phyloP scores from a whole-genome alignment of 148 eudicot species.

The Fagopyrum homotropicum region DNA sequence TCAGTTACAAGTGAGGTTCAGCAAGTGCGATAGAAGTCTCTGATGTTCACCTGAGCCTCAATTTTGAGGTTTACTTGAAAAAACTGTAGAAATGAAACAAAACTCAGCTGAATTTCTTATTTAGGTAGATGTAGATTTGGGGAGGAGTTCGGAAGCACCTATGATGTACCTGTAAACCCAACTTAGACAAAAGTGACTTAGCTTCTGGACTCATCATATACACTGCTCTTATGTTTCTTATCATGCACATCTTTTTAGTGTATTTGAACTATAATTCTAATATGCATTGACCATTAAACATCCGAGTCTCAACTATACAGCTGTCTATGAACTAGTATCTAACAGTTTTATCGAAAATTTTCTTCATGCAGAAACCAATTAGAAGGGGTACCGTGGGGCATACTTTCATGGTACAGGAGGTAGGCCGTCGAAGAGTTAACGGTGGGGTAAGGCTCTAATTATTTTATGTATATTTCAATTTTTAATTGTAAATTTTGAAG shows the following conservation, averaged over 20 bases:
- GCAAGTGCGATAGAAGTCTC: not conserved
- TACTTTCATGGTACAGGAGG: slow-evolving; percentile 75
- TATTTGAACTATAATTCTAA: not conserved
- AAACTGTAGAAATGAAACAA: not conserved
- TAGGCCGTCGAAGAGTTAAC: slow-evolving; percentile 61
- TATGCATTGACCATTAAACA: not conserved
- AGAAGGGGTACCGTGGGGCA: slow-evolving; percentile 76
- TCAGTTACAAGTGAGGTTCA: slow-evolving; percentile 1
- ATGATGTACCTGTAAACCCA: not conserved
- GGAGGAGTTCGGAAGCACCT: not conserved
- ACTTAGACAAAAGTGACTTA: not conserved
- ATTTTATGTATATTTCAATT: slow-evolving; percentile 3
- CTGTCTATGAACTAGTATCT: slow-evolving; percentile 1
- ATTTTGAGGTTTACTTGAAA: not conserved
- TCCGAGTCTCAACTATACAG: not conserved
- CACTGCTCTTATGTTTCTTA: not conserved
- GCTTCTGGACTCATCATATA: not conserved
- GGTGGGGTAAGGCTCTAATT: slow-evolving; percentile 44
- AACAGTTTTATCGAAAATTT: not conserved
- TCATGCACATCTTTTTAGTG: not conserved
- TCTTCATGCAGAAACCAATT: slow-evolving; percentile 59
- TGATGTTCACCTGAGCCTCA: not conserved
- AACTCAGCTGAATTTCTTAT: not conserved
- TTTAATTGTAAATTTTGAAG: not conserved
- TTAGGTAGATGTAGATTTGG: not conserved